Percentiles rank a stretch among this genome's conserved stretches.
These are phyloP conservation scores for Candida freyschussii DNA, from an alignment of 1,139 yeast species.

Conservation along the genomic window DNA sequence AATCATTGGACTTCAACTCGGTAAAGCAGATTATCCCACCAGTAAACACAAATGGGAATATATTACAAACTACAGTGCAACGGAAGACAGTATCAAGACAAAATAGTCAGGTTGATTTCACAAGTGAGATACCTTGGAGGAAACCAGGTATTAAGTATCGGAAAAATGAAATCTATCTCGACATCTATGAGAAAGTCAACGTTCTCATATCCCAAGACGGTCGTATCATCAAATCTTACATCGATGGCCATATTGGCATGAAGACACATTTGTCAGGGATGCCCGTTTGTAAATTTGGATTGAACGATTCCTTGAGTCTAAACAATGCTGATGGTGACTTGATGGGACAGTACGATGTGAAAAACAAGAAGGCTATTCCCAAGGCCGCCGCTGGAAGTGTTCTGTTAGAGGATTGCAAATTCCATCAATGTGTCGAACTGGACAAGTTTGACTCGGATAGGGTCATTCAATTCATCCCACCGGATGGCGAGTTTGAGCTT, in stretches of 20 bases:
- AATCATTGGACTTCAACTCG: slow-evolving; percentile 54
- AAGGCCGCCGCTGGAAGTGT: slow-evolving; percentile 48
- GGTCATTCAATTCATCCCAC: slow-evolving; percentile 73
- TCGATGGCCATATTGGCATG: slow-evolving; percentile 72
- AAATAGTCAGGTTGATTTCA: slow-evolving; percentile 1
- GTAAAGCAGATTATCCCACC: slow-evolving; percentile 34
- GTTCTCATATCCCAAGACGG: slow-evolving; percentile 59
- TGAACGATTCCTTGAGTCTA: slow-evolving; percentile 39
- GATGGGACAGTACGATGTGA: slow-evolving; percentile 24
- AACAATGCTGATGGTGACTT: slow-evolving; percentile 20
- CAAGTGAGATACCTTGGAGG: slow-evolving; percentile 59
- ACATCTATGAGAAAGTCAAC: slow-evolving; percentile 71
- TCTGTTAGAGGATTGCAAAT: slow-evolving; percentile 69
- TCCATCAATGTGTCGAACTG: slow-evolving; percentile 82
- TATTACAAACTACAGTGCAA: background rate
- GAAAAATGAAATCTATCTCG: slow-evolving; percentile 74
- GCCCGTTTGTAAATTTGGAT: slow-evolving; percentile 63
- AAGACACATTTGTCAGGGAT: slow-evolving; percentile 73
- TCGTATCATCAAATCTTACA: slow-evolving; percentile 62
- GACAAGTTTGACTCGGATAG: slow-evolving; percentile 64
- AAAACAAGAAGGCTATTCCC: slow-evolving; percentile 31
- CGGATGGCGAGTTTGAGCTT: slow-evolving; percentile 89
- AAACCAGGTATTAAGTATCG: slow-evolving; percentile 68
- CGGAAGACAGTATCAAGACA: background rate
- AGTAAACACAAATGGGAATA: slow-evolving; percentile 3